Evolutionary conservation across 441 rosid species (phyloP).

Genomic region (Rhodomyrtus psidioides): DNA sequence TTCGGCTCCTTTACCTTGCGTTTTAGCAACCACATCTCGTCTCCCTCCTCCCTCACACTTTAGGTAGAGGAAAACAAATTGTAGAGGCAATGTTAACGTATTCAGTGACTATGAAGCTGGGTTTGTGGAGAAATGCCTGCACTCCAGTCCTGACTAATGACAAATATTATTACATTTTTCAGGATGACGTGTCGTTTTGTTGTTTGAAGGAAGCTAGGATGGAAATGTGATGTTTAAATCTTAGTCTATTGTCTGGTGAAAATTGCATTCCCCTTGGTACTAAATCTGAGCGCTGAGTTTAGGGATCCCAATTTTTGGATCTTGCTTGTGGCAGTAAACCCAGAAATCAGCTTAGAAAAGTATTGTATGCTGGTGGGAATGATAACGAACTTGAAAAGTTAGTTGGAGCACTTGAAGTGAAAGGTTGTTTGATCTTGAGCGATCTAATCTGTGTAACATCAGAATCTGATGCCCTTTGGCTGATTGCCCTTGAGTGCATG

Average conservation of each 20-base stretch:
- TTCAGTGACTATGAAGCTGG: background rate
- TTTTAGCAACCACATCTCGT: background rate
- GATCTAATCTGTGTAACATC: conserved; percentile 8
- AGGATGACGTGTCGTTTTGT: background rate
- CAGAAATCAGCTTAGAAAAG: conserved; percentile 13
- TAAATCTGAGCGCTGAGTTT: background rate
- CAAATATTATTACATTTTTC: background rate
- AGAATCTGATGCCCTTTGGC: conserved; percentile 1
- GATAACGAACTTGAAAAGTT: conserved; percentile 22
- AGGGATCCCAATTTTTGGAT: conserved; percentile 28
- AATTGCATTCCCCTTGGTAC: background rate
- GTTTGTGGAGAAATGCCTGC: background rate
- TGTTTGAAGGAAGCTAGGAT: background rate
- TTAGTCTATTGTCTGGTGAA: background rate
- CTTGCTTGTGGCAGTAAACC: background rate
- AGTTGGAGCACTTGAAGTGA: conserved; percentile 25
- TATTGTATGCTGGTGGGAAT: conserved; percentile 24
- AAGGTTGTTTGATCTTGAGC: conserved; percentile 23
- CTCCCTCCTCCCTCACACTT: background rate
- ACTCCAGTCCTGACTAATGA: background rate
- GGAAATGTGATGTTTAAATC: background rate
- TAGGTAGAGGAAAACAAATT: background rate
- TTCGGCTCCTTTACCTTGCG: background rate
- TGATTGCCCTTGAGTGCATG: background rate
- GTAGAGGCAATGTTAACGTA: background rate